phyloP scores from a whole-genome alignment of 352 stramenopile genomes.

The Pythium phragmitis region DNA sequence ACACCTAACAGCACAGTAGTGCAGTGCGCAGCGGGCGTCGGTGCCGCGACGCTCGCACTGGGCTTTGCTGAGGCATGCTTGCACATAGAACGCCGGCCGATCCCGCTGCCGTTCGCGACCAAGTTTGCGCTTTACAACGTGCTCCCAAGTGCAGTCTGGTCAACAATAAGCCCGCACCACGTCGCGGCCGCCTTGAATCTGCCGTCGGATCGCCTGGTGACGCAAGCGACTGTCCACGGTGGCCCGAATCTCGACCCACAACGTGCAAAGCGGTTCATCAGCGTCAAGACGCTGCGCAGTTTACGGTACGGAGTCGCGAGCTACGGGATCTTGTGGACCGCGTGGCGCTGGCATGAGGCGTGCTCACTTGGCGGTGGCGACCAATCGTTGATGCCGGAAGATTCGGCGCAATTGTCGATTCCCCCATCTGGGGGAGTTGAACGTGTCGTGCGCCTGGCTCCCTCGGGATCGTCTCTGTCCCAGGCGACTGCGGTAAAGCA shows the following conservation, averaged over 20 bases:
- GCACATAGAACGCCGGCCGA: constrained; percentile 49
- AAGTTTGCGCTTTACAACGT: constrained; percentile 59
- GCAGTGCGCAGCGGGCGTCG: not conserved
- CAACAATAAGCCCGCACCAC: constrained; percentile 38
- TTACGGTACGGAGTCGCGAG: constrained; percentile 49
- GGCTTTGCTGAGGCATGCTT: constrained; percentile 71
- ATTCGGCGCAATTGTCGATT: constrained; percentile 7
- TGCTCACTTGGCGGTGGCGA: constrained; percentile 1
- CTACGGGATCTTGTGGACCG: constrained; percentile 61
- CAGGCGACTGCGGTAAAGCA: constrained; percentile 40
- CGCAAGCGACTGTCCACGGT: constrained; percentile 5
- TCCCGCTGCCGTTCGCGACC: constrained; percentile 67
- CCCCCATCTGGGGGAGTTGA: constrained; percentile 26
- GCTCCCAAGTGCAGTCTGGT: constrained; percentile 64
- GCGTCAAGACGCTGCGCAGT: constrained; percentile 48
- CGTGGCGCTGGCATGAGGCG: constrained; percentile 38
- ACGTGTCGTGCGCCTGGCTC: constrained; percentile 49
- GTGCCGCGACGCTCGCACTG: constrained; percentile 37
- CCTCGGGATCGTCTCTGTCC: constrained; percentile 43
- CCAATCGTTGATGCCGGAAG: constrained; percentile 1
- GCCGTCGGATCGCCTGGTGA: constrained; percentile 33
- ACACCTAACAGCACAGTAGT: not conserved
- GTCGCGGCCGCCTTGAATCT: constrained; percentile 44
- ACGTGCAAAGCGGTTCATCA: constrained; percentile 38
- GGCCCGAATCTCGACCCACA: constrained; percentile 9